Evolutionary conservation across 2,329 filamentous ascomycete species (phyloP).

Genomic region (Ophiostoma perfectum): DNA sequence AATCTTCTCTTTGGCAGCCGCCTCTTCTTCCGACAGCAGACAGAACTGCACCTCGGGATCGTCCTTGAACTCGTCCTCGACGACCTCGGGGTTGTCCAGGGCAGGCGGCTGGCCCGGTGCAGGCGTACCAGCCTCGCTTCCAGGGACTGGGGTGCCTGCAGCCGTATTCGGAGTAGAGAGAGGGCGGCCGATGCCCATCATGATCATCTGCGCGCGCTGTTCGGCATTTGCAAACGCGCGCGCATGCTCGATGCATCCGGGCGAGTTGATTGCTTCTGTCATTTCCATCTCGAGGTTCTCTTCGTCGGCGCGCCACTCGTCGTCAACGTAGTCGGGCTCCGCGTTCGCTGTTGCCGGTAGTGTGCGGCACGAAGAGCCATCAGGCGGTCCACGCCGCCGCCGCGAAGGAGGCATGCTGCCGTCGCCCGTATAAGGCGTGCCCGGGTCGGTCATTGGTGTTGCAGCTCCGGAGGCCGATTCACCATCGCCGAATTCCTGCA

Average conservation of each 20-base stretch:
- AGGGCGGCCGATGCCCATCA: constrained; percentile 21
- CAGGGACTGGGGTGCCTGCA: background rate
- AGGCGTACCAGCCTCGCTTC: constrained; percentile 14
- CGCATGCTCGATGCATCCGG: constrained; percentile 51
- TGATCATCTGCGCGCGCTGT: constrained; percentile 40
- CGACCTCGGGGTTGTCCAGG: constrained; percentile 60
- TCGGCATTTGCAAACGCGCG: constrained; percentile 54
- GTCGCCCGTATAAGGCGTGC: constrained; percentile 17
- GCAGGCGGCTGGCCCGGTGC: constrained; percentile 29
- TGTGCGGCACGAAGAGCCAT: constrained; percentile 26
- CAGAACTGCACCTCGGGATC: constrained; percentile 84
- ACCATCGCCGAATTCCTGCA: constrained; percentile 42
- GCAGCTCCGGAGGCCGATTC: constrained; percentile 20
- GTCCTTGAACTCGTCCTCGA: constrained; percentile 77
- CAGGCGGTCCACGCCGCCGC: constrained; percentile 21
- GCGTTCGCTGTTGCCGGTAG: constrained; percentile 26
- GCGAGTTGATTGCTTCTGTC: constrained; percentile 60
- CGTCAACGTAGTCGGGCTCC: constrained; percentile 51
- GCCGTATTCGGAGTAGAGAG: background rate
- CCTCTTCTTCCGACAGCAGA: constrained; percentile 66
- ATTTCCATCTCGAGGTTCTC: constrained; percentile 65
- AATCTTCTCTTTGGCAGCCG: constrained; percentile 77
- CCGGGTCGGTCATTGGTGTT: constrained; percentile 14
- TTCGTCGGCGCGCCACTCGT: constrained; percentile 60
- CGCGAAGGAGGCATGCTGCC: constrained; percentile 4